A percentile compares a stretch with the other conserved stretches of the same genome.
phyloP scores from a whole-genome alignment of 2,329 filamentous ascomycete species.

The Colletotrichum agaves region DNA sequence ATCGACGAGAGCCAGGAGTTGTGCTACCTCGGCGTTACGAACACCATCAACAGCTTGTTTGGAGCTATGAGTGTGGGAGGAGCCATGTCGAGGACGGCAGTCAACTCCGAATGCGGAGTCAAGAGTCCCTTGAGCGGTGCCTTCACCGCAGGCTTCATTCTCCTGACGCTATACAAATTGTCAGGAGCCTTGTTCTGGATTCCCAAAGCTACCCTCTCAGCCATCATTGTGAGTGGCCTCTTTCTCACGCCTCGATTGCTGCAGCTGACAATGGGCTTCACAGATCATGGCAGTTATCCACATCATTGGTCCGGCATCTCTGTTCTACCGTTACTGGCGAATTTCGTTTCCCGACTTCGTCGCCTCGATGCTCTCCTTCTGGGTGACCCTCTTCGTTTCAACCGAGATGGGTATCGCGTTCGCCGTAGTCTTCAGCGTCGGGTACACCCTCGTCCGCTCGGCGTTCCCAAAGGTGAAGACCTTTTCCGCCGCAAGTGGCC shows the following conservation, averaged over 20 bases:
- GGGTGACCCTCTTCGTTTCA: slow-evolving; percentile 70
- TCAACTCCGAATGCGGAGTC: slow-evolving; percentile 73
- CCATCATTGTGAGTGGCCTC: slow-evolving; percentile 62
- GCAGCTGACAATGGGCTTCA: not conserved
- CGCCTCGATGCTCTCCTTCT: slow-evolving; percentile 71
- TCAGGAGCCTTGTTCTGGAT: slow-evolving; percentile 73
- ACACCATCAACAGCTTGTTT: slow-evolving; percentile 74
- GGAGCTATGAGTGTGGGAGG: slow-evolving; percentile 72
- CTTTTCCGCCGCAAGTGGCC: slow-evolving; percentile 43
- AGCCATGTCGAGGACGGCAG: slow-evolving; percentile 74
- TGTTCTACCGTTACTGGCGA: slow-evolving; percentile 73
- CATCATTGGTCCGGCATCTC: slow-evolving; percentile 66
- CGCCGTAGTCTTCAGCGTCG: slow-evolving; percentile 71
- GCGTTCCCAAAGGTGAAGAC: slow-evolving; percentile 60
- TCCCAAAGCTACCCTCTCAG: slow-evolving; percentile 72
- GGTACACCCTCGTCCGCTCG: slow-evolving; percentile 68
- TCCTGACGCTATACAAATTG: slow-evolving; percentile 71
- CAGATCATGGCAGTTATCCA: slow-evolving; percentile 72
- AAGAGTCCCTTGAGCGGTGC: slow-evolving; percentile 69
- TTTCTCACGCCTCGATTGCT: not conserved
- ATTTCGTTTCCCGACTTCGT: slow-evolving; percentile 73
- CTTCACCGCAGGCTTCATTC: slow-evolving; percentile 69
- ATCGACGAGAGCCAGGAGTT: slow-evolving; percentile 74
- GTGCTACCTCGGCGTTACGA: slow-evolving; percentile 70
- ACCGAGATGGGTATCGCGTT: slow-evolving; percentile 69